phyloP scores from a whole-genome alignment of 176 grass and related monocot genomes.

The Metroxylon sagu region DNA sequence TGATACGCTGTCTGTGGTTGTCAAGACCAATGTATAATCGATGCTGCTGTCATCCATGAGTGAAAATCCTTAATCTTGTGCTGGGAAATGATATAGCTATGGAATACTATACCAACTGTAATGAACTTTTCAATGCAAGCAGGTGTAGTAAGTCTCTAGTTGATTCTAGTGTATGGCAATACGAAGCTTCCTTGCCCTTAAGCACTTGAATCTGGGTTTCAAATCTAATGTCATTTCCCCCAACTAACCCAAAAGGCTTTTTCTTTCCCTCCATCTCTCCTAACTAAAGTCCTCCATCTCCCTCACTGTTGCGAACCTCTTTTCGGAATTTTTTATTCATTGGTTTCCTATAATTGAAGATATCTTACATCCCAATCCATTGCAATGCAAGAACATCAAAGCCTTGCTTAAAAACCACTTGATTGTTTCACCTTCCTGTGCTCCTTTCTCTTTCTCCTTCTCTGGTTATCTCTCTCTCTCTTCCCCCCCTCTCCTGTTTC shows the following conservation, averaged over 20 bases:
- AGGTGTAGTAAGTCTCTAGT: too few species aligned
- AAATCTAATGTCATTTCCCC: slow-evolving; percentile 32
- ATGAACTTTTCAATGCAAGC: neutral
- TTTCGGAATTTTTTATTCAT: slow-evolving; percentile 25
- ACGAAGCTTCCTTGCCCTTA: too few species aligned
- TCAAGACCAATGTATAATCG: too few species aligned
- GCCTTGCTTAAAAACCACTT: slow-evolving; percentile 66
- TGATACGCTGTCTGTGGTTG: too few species aligned
- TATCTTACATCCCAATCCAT: slow-evolving; percentile 78
- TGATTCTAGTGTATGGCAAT: too few species aligned
- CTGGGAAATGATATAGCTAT: neutral
- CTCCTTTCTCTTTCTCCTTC: neutral
- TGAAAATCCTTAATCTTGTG: neutral
- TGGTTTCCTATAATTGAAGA: slow-evolving; percentile 21
- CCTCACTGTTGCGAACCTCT: slow-evolving; percentile 4
- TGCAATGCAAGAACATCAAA: slow-evolving; percentile 17
- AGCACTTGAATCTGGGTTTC: neutral
- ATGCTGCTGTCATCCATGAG: too few species aligned
- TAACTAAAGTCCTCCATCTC: neutral
- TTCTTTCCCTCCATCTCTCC: slow-evolving; percentile 19
- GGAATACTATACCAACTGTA: neutral
- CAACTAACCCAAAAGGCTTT: slow-evolving; percentile 27
- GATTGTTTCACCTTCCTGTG: slow-evolving; percentile 32
- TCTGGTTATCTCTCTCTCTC: neutral
- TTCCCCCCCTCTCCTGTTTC: slow-evolving; percentile 39